Conservation (phyloP, 306 rosid species). For the Sicyos edulis region DNA sequence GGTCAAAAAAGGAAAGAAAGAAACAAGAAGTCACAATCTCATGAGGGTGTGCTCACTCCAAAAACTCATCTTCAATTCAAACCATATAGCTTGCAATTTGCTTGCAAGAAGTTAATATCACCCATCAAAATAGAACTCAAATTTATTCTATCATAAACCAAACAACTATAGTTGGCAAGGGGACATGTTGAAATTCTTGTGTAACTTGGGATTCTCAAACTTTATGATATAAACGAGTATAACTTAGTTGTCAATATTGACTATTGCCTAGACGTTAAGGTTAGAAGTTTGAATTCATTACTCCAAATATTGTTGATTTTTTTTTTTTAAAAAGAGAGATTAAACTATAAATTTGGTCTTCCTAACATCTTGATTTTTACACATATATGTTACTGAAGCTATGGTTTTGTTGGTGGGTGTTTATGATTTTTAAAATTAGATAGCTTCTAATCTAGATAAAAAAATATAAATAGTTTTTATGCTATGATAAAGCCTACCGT, state of each 20-base stretch:
- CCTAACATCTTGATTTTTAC: no score
- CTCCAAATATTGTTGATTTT: no score
- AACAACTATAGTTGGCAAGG: not conserved
- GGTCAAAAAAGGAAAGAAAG: not conserved
- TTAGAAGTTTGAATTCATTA: no score
- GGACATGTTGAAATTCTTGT: conserved; percentile 8
- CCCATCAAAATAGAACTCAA: not conserved
- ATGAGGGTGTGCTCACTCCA: not conserved
- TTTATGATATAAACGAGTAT: not conserved
- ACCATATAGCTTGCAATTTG: not conserved
- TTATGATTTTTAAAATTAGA: no score
- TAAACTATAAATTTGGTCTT: no score
- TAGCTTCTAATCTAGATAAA: no score
- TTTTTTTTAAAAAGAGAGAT: no score
- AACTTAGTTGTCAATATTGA: not conserved
- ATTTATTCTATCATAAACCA: not conserved
- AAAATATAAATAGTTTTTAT: no score
- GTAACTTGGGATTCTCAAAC: not conserved
- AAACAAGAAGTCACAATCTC: not conserved
- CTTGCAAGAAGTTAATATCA: not conserved
- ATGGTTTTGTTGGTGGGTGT: no score
- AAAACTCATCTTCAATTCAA: not conserved
- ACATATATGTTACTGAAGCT: no score
- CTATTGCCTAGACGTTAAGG: no score
- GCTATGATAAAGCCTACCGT: no score